These are phyloP conservation scores for Entonaema liquescens DNA, from an alignment of 495 filamentous ascomycete species.

Conservation along the genomic window DNA sequence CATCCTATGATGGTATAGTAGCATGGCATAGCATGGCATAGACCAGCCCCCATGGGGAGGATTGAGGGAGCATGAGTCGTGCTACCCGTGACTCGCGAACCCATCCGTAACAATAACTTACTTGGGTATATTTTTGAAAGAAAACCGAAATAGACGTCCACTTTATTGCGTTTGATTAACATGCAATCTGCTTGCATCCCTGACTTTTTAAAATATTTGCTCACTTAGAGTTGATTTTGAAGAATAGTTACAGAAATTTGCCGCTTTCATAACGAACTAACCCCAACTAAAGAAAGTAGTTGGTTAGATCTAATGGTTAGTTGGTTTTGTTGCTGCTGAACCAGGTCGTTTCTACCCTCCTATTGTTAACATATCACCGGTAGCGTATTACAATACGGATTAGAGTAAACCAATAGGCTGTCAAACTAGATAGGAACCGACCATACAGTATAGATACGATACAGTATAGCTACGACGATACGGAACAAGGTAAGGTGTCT, in stretches of 20 bases:
- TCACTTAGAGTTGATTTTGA: conserved; percentile 1
- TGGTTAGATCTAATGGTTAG: conserved; percentile 13
- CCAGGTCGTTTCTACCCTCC: background rate
- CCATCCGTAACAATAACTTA: conserved; percentile 7
- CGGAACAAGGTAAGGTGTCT: background rate
- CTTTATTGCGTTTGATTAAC: conserved; percentile 10
- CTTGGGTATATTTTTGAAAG: background rate
- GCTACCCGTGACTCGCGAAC: conserved; percentile 31
- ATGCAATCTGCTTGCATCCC: background rate
- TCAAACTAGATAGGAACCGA: background rate
- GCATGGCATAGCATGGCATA: background rate
- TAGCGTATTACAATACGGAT: conserved; percentile 4
- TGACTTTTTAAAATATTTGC: conserved; percentile 2
- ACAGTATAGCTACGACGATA: background rate
- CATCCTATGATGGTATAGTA: conserved; percentile 16
- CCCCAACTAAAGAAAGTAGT: background rate
- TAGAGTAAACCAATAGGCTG: conserved; percentile 8
- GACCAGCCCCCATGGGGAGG: conserved; percentile 17
- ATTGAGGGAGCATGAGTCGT: conserved; percentile 29
- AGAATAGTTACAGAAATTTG: conserved; percentile 2
- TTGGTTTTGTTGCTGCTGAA: background rate
- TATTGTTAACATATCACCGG: conserved; percentile 7
- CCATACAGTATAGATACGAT: conserved; percentile 8
- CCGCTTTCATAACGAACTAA: conserved; percentile 1
- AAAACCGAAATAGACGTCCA: background rate